phyloP scores from a whole-genome alignment of 257 asterid genomes.

The Solanum pimpinellifolium region DNA sequence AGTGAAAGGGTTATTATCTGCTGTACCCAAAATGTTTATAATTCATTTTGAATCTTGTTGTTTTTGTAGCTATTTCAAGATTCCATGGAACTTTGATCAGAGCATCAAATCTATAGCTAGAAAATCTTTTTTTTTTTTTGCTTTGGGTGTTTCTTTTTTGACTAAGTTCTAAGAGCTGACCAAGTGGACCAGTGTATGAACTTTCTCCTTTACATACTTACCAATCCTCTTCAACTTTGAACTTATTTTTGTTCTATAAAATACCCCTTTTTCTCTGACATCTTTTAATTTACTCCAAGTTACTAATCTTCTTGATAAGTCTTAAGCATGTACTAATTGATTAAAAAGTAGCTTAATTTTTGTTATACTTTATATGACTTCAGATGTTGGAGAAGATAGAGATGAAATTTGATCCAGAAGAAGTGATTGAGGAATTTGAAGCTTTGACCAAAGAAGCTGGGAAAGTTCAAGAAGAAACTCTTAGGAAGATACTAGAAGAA shows the following conservation, averaged over 20 bases:
- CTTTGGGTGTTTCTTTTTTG: background rate
- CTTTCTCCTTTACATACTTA: constrained; percentile 2
- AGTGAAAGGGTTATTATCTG: background rate
- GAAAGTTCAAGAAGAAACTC: constrained; percentile 64
- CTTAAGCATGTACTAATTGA: background rate
- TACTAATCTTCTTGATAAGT: background rate
- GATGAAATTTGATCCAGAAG: constrained; percentile 48
- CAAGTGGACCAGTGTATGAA: constrained; percentile 20
- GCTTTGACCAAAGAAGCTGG: constrained; percentile 52
- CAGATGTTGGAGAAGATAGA: constrained; percentile 55
- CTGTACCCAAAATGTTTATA: background rate
- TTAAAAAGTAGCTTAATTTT: background rate
- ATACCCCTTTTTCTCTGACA: background rate
- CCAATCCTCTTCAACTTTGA: background rate
- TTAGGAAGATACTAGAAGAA: constrained; percentile 60
- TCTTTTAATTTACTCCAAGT: background rate
- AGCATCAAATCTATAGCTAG: background rate
- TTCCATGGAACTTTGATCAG: background rate
- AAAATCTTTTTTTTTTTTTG: background rate
- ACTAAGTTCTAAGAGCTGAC: constrained; percentile 1
- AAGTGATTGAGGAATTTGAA: constrained; percentile 67
- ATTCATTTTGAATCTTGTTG: background rate
- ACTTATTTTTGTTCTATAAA: background rate
- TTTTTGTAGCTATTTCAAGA: background rate
- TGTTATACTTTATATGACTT: background rate